Base-by-base conservation (phyloP, 2,329 filamentous ascomycete species). In the Sclerotinia borealis region DNA sequence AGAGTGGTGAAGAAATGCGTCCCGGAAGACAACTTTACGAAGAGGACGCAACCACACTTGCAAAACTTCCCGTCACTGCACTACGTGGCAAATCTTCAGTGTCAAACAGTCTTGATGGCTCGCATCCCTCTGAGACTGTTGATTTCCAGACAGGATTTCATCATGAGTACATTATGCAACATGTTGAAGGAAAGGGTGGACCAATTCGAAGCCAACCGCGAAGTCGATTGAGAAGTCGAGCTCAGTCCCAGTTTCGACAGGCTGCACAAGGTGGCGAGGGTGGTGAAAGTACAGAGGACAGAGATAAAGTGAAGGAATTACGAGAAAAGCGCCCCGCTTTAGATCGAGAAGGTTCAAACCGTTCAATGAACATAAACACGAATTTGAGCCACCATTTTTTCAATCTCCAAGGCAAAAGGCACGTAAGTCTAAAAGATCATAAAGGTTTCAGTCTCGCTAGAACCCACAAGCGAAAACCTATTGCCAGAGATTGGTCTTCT, bases 401-500 rank as follows among this genome's bases (percentile, higher is more conserved):
- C 17, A 81, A 75, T 69, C 77, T 86, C 36, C 77, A 77, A 61
- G 78, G 79, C 37, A 79, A 77, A 65, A 82, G 81, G 1, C 82
- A 85, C 71, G 77, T 85, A 68, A 85, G 83, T 67, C 74, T 85
- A 13, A 75, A 74, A 50, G 81, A 71, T 11, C 68, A 71, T 50
- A 77, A 81, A 66, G 77, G 75, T 2, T 84, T 85, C 73, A 85
- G 78, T 66, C 73, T 85, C 59, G 75, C 78, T 50, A 79, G 78
- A 66, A 81, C 81, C 8, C 82, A 87, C 68, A 83, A 81, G 66
- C 80, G 83, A 31, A 83, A 87, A 64, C 85, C 87, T 0, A 85
- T 91, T 70, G 88, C 89, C 36, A 82, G 89, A 71, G 88, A 92
- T 69, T 93, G 84, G 90, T 85, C 83, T 15, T 79, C 81, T 9